Base-by-base conservation (phyloP, 1,284 basidiomycete genomes). In the Tremellales sp. region DNA sequence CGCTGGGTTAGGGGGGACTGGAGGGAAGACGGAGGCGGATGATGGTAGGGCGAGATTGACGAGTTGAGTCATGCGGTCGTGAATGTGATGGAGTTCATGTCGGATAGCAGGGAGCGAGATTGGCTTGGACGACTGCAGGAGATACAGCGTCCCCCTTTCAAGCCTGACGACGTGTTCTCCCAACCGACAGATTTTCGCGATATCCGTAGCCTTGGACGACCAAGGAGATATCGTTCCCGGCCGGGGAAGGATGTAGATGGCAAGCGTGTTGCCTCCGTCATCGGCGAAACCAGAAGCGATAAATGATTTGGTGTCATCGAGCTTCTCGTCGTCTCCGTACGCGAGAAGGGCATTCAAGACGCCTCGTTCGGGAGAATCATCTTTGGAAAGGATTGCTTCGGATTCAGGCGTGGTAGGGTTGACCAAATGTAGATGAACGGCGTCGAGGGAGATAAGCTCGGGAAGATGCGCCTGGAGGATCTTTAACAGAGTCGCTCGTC, bases 171-270 rank as follows among this genome's bases (percentile, higher is more conserved):
- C 76, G 50, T 83, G 75, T 4, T 75, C 66, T 8, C 77, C 80
- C 6, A 97, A 80, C 41, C 83, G 85, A 74, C 94, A 97, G 53
- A 93, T 82, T 19, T 76, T 74, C n/a, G 90, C 81, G 51, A 97
- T 97, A 66, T 97, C 92, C 2, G 93, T 95, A 3, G 94, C 94
- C 73, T 97, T 97, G 74, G 87, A 92, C 7, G 92, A 95, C 94
- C 94, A 97, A 1, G 94, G 88, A 18, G 86, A 88, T 66, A 91
- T 84, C 27, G 86, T 85, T 3, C 84, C 85, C 9, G 77, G 77
- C 51, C 91, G 76, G n/a, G 91, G 91, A 8, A 86, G 74, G 31
- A 93, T 81, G 66, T 82, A 93, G 25, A 83, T 72, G 6, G 83
- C 73, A 53, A 33, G 66, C 60, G 16, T 64, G 57, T 24, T 71